Evolutionary conservation across 1,284 basidiomycete genomes (phyloP), one percentile per base, ranked within the genome.

Genomic region (Naganishia sp.): DNA sequence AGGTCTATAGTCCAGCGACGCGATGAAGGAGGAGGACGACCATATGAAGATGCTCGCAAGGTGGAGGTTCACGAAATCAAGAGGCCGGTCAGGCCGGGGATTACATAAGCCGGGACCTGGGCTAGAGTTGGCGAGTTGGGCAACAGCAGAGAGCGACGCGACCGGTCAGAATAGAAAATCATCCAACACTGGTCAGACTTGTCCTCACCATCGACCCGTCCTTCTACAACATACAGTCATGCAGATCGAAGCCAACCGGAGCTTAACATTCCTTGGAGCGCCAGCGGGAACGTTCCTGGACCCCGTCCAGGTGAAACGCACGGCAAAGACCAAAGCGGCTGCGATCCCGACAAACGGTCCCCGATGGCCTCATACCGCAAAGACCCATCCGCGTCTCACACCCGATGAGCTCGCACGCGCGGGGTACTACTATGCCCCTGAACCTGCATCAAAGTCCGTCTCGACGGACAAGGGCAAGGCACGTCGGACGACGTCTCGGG

Each of bases 401-500:
- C 86, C 91, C 1, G 78, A 83, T 55, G 81, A 83, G 4, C 85
- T 94, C 31, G 88, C 91, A 1, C 85, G 88, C 69, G 91, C 91
- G 2, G 91, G 91, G 15, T 94, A 93, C 80, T 92, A 85, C 81
- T 90, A 83, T 77, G 82, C 82, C 64, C 89, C 89, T 0, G 84
- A 84, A 71, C 78, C 79, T 68, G 83, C 85, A 13, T 84, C 87
- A 68, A 81, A 80, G 18, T 16, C 33, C 16, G 36, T 18, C 1
- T n/a, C 45, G 33, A 25, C 0, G 21, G 16, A 28, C 21, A 31
- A 15, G 21, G 25, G 28, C 0, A 43, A 39, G 33, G 25, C 28
- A 84, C 84, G 71, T 78, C 79, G 69, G 83, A 85, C 18, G 84
- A 87, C 68, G 81, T 80, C 53, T 16, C 53, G 53, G 33, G 31